Percentiles rank a stretch among this genome's conserved stretches.
Evolutionary conservation across 2,329 filamentous ascomycete species (phyloP).

Genomic region (Emergomyces orientalis): DNA sequence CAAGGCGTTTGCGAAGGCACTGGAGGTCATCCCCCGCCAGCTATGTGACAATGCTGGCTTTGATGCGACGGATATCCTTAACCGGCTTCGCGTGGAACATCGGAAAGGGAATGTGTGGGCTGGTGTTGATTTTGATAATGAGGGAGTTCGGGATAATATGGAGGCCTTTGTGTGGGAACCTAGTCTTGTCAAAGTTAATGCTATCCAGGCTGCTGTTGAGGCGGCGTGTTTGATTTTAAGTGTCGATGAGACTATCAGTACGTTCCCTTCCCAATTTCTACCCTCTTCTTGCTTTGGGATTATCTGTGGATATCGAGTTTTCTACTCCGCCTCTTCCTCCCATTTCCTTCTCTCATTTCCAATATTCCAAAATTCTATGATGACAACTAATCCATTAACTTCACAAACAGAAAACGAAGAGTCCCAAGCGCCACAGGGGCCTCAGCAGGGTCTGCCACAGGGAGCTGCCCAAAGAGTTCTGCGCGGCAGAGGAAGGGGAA

Average conservation of each 20-base stretch:
- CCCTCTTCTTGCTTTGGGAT: neutral
- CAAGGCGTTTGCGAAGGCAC: conserved; percentile 93
- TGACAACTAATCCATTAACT: conserved; percentile 1
- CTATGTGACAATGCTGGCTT: conserved; percentile 98
- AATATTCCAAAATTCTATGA: neutral
- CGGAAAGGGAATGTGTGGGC: conserved; percentile 88
- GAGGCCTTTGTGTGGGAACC: conserved; percentile 97
- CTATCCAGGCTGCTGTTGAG: conserved; percentile 90
- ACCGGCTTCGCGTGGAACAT: conserved; percentile 92
- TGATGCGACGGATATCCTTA: conserved; percentile 95
- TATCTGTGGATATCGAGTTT: neutral
- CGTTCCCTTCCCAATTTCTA: conserved; percentile 19
- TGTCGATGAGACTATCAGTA: conserved; percentile 95
- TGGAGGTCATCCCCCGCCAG: conserved; percentile 93
- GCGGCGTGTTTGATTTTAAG: conserved; percentile 90
- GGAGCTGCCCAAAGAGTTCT: conserved; percentile 84
- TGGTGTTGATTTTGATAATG: conserved; percentile 86
- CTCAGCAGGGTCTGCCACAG: conserved; percentile 62
- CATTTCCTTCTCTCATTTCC: neutral
- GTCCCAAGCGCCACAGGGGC: conserved; percentile 72
- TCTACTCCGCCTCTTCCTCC: neutral
- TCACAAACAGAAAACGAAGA: conserved; percentile 67
- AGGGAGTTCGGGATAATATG: conserved; percentile 91
- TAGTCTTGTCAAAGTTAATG: conserved; percentile 90
- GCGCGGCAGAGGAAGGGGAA: conserved; percentile 73